Conservation (phyloP, 768 basidiomycete species). For the Suillus brevipes region DNA sequence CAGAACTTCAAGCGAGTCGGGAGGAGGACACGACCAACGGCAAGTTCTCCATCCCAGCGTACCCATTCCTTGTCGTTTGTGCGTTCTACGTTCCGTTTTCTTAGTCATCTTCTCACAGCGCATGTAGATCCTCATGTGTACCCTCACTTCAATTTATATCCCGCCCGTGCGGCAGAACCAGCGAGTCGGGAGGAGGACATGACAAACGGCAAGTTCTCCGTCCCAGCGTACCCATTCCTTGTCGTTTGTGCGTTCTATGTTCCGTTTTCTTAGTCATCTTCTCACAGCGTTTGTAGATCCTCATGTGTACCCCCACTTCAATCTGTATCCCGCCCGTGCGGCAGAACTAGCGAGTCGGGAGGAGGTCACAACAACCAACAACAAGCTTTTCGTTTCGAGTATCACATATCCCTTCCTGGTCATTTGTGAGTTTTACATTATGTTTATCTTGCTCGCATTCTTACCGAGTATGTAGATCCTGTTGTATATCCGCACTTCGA, state of each 20-base stretch:
- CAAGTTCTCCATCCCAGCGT: not conserved
- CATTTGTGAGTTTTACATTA: constrained; percentile 13
- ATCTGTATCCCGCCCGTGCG: constrained; percentile 23
- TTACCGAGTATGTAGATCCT: constrained; percentile 35
- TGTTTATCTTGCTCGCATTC: not conserved
- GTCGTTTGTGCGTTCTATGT: not conserved
- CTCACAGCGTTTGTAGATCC: constrained; percentile 4
- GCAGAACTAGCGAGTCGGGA: constrained; percentile 12
- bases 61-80: not conserved
- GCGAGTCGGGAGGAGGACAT: not conserved
- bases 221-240: not conserved
- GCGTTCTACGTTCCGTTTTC: not conserved
- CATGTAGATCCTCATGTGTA: constrained; percentile 41
- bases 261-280: not conserved
- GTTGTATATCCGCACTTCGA: constrained; percentile 35
- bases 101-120: constrained; percentile 1
- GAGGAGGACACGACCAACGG: not conserved
- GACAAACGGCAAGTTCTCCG: not conserved
- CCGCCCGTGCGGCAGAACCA: constrained; percentile 2
- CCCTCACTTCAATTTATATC: constrained; percentile 31
- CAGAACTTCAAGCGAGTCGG: not conserved
- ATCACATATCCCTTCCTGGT: constrained; percentile 16
- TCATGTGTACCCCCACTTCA: constrained; percentile 35
- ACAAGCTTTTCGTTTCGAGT: not conserved
- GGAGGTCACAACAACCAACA: not conserved